A percentile compares a stretch with the other conserved stretches of the same genome.
These are phyloP conservation scores for Leccinum disarticulatum DNA, from an alignment of 768 basidiomycete species.

Conservation along the genomic window DNA sequence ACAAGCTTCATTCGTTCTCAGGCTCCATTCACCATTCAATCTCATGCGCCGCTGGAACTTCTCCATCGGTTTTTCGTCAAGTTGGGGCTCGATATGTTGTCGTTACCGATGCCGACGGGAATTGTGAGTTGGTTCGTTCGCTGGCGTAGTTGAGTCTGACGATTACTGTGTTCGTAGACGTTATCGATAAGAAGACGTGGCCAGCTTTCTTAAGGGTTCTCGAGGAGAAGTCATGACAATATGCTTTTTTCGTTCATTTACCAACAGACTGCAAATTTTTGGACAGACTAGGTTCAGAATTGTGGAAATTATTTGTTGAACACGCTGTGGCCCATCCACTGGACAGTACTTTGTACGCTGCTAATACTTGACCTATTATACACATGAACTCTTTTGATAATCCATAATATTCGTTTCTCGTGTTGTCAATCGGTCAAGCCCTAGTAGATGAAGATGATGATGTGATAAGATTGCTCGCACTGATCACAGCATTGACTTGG, in stretches of 20 bases:
- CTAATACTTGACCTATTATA: background rate
- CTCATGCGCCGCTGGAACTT: conserved; percentile 86
- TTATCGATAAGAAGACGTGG: conserved; percentile 95
- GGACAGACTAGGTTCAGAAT: background rate
- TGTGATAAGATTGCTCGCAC: no score
- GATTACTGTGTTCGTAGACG: conserved; percentile 45
- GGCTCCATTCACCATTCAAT: conserved; percentile 86
- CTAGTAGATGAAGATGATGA: no score
- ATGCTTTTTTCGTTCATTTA: background rate
- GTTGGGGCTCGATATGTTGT: conserved; percentile 87
- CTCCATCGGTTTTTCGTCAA: conserved; percentile 94
- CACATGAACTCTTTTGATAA: background rate
- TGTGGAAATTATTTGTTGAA: background rate
- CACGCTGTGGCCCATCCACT: background rate
- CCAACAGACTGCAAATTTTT: background rate
- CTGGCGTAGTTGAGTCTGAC: background rate
- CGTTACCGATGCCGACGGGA: conserved; percentile 77
- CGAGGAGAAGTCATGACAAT: conserved; percentile 50
- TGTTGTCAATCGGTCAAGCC: no score
- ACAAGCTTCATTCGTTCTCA: conserved; percentile 29
- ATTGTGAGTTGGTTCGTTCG: conserved; percentile 52
- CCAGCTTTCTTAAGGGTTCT: conserved; percentile 79
- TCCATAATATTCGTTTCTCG: background rate
- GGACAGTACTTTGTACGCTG: background rate
- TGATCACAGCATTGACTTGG: no score